Conservation (phyloP, 805 yeast species). For the Teunomyces aglyptinius region DNA sequence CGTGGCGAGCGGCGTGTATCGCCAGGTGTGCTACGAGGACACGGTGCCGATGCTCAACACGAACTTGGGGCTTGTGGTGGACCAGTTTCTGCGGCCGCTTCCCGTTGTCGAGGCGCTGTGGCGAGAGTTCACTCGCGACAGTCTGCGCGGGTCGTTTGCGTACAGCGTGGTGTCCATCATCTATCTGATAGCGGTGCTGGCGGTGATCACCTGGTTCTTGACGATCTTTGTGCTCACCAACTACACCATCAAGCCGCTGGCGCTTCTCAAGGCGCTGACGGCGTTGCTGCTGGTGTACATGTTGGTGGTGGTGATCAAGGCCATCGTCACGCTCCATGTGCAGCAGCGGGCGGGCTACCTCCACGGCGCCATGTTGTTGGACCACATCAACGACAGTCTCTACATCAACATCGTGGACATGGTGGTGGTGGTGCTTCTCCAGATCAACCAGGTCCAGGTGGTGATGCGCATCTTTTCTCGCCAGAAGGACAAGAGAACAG, state of each 20-base stretch:
- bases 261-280: slow-evolving; percentile 49
- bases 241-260: slow-evolving; percentile 60
- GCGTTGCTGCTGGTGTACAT: slow-evolving; percentile 55
- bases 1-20: slow-evolving; percentile 23
- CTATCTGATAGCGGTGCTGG: slow-evolving; percentile 60
- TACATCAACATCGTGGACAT: slow-evolving; percentile 58
- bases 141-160: slow-evolving; percentile 43
- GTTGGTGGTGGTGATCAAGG: slow-evolving; percentile 45
- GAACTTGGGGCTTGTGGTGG: slow-evolving; percentile 31
- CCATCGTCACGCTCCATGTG: slow-evolving; percentile 43
- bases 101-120: slow-evolving; percentile 51
- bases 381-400: slow-evolving; percentile 40
- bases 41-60: slow-evolving; percentile 39
- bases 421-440: slow-evolving; percentile 54
- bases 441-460: slow-evolving; percentile 69
- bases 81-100: slow-evolving; percentile 27
- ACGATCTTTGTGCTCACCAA: slow-evolving; percentile 65
- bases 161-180: slow-evolving; percentile 61
- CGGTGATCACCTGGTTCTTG: slow-evolving; percentile 61
- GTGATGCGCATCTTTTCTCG: slow-evolving; percentile 66
- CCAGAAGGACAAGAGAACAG: slow-evolving; percentile 62
- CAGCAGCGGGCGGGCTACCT: slow-evolving; percentile 48
- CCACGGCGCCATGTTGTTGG: slow-evolving; percentile 44
- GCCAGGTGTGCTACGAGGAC: slow-evolving; percentile 31
- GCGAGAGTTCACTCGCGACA: slow-evolving; percentile 37